phyloP scores from a whole-genome alignment of 163 green algal genomes.

The Chlorella variabilis region DNA sequence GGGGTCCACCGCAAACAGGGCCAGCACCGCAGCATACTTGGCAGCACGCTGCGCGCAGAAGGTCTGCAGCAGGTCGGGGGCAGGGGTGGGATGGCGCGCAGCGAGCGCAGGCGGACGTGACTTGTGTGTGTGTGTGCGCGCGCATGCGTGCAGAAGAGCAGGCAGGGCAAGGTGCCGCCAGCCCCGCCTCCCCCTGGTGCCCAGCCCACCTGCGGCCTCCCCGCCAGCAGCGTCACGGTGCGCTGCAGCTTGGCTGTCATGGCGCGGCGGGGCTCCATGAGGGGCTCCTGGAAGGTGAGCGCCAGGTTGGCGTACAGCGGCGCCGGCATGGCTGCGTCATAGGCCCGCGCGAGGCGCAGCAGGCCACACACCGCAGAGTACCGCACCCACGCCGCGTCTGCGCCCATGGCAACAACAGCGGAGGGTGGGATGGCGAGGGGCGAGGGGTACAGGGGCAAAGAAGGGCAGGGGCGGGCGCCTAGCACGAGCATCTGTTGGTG shows the following conservation, averaged over 20 bases:
- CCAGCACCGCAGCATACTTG: constrained; percentile 48
- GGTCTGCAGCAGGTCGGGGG: neutral
- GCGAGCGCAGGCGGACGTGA: too few species aligned
- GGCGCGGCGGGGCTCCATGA: constrained; percentile 25
- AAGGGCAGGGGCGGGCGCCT: too few species aligned
- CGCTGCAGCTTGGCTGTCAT: constrained; percentile 29
- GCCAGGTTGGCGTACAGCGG: constrained; percentile 43
- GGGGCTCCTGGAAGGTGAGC: constrained; percentile 40
- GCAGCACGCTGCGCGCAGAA: neutral
- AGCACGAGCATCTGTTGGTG: too few species aligned
- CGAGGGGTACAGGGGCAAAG: too few species aligned
- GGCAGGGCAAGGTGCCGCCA: too few species aligned
- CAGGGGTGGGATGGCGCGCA: too few species aligned
- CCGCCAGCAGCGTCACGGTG: neutral
- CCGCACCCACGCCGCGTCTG: constrained; percentile 42
- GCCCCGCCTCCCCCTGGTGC: too few species aligned
- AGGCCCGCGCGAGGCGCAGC: constrained; percentile 40
- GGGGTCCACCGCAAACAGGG: constrained; percentile 52
- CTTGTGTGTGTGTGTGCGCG: too few species aligned
- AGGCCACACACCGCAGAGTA: constrained; percentile 27
- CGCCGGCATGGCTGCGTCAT: constrained; percentile 29
- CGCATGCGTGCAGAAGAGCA: too few species aligned
- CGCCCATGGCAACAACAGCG: neutral
- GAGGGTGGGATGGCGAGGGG: too few species aligned
- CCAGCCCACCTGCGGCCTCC: neutral